Evolutionary conservation across 805 yeast genomes (phyloP).

Genomic region (Lipomyces orientalis): DNA sequence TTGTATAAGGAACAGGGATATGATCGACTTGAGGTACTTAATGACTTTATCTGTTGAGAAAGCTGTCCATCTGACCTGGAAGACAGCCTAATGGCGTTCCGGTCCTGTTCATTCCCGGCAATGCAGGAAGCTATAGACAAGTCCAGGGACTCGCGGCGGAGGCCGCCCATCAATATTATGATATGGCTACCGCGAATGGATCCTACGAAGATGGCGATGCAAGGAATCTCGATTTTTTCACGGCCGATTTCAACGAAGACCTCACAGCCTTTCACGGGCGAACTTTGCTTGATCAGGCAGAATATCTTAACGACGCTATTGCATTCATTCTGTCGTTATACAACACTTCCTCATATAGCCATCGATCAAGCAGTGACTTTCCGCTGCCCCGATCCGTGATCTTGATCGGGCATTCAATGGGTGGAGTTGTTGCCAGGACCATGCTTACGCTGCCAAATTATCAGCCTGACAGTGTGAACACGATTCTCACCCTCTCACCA

Average conservation of each 20-base stretch:
- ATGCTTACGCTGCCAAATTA: constrained; percentile 83
- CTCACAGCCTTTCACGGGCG: constrained; percentile 95
- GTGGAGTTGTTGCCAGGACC: constrained; percentile 90
- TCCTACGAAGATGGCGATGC: constrained; percentile 39
- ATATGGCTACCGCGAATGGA: constrained; percentile 43
- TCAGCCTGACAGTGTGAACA: constrained; percentile 70
- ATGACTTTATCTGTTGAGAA: neutral
- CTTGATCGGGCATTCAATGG: constrained; percentile 93
- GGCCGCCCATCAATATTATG: constrained; percentile 61
- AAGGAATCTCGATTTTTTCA: constrained; percentile 76
- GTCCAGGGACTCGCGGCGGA: constrained; percentile 91
- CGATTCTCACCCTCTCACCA: constrained; percentile 83
- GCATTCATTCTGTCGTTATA: constrained; percentile 75
- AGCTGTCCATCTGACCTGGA: neutral
- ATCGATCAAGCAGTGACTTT: constrained; percentile 39
- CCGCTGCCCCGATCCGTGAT: constrained; percentile 70
- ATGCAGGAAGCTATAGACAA: constrained; percentile 93
- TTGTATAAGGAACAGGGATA: constrained; percentile 79
- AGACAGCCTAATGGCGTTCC: constrained; percentile 77
- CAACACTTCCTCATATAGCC: constrained; percentile 29
- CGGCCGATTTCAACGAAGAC: constrained; percentile 95
- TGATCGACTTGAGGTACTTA: constrained; percentile 35
- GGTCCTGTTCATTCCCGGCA: constrained; percentile 92
- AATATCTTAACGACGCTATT: constrained; percentile 87
- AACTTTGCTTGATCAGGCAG: constrained; percentile 92